These are phyloP conservation scores for Biscutella laevigata DNA, from an alignment of 441 rosid species.

Conservation along the genomic window DNA sequence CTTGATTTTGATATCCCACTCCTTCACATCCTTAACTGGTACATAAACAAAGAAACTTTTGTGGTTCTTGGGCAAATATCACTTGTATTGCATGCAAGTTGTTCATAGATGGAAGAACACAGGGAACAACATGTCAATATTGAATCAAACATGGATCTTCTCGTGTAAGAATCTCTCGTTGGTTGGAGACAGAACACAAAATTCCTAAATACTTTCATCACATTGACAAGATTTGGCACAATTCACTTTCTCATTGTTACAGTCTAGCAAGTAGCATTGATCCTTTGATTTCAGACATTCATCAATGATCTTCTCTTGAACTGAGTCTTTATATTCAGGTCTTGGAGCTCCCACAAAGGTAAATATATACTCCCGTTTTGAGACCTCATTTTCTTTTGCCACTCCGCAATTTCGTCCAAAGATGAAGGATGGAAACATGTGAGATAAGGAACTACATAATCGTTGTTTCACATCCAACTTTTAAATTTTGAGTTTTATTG, in stretches of 20 bases:
- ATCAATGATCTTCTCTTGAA: constrained; percentile 58
- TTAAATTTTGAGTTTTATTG: too few relatives aligned
- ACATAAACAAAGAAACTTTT: constrained; percentile 55
- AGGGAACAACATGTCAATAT: constrained; percentile 76
- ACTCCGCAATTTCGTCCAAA: constrained; percentile 34
- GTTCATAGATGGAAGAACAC: constrained; percentile 82
- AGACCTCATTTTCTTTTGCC: constrained; percentile 55
- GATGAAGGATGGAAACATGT: constrained; percentile 71
- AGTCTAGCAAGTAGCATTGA: constrained; percentile 59
- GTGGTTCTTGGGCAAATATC: constrained; percentile 63
- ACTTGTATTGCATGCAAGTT: constrained; percentile 61
- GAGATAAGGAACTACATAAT: constrained; percentile 73
- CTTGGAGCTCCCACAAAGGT: constrained; percentile 79
- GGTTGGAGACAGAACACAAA: constrained; percentile 81
- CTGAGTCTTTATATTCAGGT: constrained; percentile 43
- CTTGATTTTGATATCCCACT: constrained; percentile 44
- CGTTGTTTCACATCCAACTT: too few relatives aligned
- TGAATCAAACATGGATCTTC: constrained; percentile 68
- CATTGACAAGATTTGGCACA: constrained; percentile 58
- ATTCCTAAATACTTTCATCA: constrained; percentile 50
- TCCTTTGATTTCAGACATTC: constrained; percentile 50
- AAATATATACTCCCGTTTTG: constrained; percentile 44
- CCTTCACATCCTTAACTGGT: constrained; percentile 47
- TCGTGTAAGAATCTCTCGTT: constrained; percentile 73
- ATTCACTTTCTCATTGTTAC: constrained; percentile 43